These are phyloP conservation scores for Chlamydomonas urium DNA, from an alignment of 139 green algal genomes.

Conservation along the genomic window DNA sequence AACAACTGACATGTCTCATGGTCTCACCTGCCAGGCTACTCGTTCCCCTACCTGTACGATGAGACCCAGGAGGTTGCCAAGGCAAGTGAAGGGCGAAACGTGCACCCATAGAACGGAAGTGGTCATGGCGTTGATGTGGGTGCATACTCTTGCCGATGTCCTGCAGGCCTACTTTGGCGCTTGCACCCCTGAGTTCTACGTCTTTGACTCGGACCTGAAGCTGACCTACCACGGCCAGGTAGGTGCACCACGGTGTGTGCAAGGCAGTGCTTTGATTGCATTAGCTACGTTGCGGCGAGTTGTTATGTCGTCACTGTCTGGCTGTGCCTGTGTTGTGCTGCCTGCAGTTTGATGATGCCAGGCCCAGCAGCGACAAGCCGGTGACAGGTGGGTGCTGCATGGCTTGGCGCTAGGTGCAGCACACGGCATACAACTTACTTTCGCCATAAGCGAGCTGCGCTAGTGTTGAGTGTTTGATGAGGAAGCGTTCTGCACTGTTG, in stretches of 20 bases:
- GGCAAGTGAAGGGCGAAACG: not conserved
- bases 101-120: not conserved
- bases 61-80: conserved; percentile 72
- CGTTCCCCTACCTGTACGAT: conserved; percentile 62
- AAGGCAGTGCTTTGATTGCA: not conserved
- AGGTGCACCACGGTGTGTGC: not conserved
- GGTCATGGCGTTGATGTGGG: no score
- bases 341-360: not conserved
- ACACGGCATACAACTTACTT: not conserved
- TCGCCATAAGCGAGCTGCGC: not conserved
- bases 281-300: not conserved
- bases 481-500: not conserved
- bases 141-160: not conserved
- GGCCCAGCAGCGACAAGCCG: not conserved
- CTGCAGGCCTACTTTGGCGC: conserved; percentile 46
- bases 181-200: conserved; percentile 75
- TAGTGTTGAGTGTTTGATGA: not conserved
- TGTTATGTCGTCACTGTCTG: not conserved
- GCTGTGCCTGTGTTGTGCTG: not conserved
- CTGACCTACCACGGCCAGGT: conserved; percentile 78
- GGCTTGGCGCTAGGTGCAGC: not conserved
- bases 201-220: conserved; percentile 54
- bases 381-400: conserved; percentile 3
- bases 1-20: not conserved
- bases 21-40: conserved; percentile 30